Conservation (phyloP, 208 protist genomes). For the Histomonas meleagridis region DNA sequence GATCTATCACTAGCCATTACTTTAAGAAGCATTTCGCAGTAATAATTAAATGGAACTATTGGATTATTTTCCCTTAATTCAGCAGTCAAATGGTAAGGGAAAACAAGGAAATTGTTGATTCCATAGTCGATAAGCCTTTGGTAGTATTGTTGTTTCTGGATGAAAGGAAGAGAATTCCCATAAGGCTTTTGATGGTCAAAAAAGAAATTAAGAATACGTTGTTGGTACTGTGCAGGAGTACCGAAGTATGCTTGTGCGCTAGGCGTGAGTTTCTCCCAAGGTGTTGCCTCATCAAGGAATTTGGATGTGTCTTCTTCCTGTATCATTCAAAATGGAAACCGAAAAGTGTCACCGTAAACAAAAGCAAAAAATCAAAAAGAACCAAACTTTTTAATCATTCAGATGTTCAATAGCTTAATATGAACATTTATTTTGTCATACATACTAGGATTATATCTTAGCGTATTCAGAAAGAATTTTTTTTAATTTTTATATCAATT, state of each 20-base stretch:
- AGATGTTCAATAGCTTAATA: too few relatives aligned
- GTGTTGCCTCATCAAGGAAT: constrained; percentile 2
- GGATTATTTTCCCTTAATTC: neutral
- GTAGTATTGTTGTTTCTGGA: neutral
- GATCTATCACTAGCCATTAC: neutral
- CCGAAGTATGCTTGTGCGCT: constrained; percentile 27
- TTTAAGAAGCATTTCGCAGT: neutral
- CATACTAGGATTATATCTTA: too few relatives aligned
- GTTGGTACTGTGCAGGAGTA: constrained; percentile 3
- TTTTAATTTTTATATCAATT: too few relatives aligned
- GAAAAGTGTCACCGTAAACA: too few relatives aligned
- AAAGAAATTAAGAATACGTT: constrained; percentile 18
- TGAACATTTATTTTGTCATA: too few relatives aligned
- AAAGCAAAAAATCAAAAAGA: too few relatives aligned
- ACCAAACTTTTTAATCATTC: too few relatives aligned
- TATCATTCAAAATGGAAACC: neutral
- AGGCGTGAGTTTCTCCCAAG: neutral
- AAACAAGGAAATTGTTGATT: constrained; percentile 16
- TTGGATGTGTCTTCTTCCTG: constrained; percentile 26
- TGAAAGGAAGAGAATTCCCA: neutral
- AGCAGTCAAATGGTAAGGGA: neutral
- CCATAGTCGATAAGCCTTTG: constrained; percentile 8
- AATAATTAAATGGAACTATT: neutral
- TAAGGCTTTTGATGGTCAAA: constrained; percentile 35
- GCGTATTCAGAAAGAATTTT: too few relatives aligned